Evolutionary conservation across 352 stramenopile genomes (phyloP).

Genomic region (Saprolegnia parasitica): DNA sequence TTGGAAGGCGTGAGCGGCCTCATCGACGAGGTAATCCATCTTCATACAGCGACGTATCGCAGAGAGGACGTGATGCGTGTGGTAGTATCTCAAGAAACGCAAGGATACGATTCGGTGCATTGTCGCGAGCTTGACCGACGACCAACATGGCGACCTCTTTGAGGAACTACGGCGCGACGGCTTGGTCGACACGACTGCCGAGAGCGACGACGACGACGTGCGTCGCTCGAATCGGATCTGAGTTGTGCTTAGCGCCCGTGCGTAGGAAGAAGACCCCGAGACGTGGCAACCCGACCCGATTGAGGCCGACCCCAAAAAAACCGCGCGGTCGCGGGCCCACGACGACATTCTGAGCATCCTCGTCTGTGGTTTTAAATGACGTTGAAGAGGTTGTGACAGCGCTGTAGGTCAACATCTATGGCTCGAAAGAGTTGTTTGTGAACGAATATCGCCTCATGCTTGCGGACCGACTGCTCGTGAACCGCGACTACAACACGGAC

Average conservation of each 20-base stretch:
- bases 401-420: constrained; percentile 92
- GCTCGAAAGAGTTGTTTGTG: constrained; percentile 97
- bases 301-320: constrained; percentile 78
- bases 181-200: constrained; percentile 89
- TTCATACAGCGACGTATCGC: no score
- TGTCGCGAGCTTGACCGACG: constrained; percentile 87
- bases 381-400: constrained; percentile 1
- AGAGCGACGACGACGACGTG: constrained; percentile 92
- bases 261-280: constrained; percentile 69
- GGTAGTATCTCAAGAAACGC: constrained; percentile 87
- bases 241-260: no score
- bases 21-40: constrained; percentile 38
- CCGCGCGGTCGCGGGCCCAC: constrained; percentile 65
- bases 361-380: no score
- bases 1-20: constrained; percentile 82
- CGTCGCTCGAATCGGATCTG: no score
- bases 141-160: constrained; percentile 91
- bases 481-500: constrained; percentile 93
- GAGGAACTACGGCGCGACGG: constrained; percentile 90
- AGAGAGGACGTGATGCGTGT: no score
- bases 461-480: constrained; percentile 93
- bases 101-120: constrained; percentile 97
- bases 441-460: constrained; percentile 98
- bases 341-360: constrained; percentile 97
- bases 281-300: constrained; percentile 89